A percentile compares a stretch with the other conserved stretches of the same genome.
phyloP scores from a whole-genome alignment of 2,329 filamentous ascomycete species.

The Cadophora sp. region DNA sequence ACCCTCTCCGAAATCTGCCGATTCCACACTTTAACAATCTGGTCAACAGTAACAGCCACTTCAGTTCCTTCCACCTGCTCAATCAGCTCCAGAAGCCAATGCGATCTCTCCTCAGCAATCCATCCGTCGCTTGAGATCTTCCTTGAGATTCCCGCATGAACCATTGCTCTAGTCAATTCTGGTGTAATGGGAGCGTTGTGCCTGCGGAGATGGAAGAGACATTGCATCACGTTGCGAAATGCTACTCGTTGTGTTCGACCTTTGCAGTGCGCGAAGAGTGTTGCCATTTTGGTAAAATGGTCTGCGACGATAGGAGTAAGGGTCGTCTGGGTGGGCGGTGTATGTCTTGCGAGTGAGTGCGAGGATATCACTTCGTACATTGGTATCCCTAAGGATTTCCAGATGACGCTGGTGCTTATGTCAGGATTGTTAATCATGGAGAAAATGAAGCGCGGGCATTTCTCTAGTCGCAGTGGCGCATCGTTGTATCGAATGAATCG shows the following conservation, averaged over 20 bases:
- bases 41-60: conserved; percentile 35
- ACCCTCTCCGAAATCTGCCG: conserved; percentile 14
- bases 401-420: conserved; percentile 29
- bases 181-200: conserved; percentile 31
- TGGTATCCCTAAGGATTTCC: conserved; percentile 34
- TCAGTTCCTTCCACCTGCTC: conserved; percentile 36
- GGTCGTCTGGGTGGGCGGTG: neutral
- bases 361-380: conserved; percentile 19
- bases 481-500: conserved; percentile 8
- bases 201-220: conserved; percentile 35
- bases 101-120: conserved; percentile 31
- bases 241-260: conserved; percentile 28
- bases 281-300: conserved; percentile 39
- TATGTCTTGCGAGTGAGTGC: conserved; percentile 3
- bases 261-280: conserved; percentile 35
- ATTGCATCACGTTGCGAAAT: conserved; percentile 40
- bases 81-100: conserved; percentile 37
- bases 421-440: conserved; percentile 31
- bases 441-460: conserved; percentile 32
- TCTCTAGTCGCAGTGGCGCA: conserved; percentile 22
- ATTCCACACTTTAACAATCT: conserved; percentile 31
- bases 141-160: conserved; percentile 33
- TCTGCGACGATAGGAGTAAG: conserved; percentile 9
- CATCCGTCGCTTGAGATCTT: conserved; percentile 31
- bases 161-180: conserved; percentile 36